These are phyloP conservation scores for Aspergillus phoenicis DNA, from an alignment of 2,329 filamentous ascomycete species.

Conservation along the genomic window DNA sequence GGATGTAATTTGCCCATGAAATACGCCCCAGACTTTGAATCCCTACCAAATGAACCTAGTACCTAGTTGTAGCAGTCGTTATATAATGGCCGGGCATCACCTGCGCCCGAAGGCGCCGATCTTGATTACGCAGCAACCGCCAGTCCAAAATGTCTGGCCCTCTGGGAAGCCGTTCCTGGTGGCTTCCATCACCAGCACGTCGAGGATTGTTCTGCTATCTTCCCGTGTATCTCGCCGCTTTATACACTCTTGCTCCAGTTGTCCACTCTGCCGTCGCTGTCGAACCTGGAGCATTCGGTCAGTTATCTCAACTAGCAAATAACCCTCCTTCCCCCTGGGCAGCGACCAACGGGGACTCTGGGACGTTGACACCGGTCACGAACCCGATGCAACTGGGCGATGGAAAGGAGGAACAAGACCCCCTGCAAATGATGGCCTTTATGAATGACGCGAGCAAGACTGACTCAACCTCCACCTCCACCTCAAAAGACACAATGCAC, in stretches of 20 bases:
- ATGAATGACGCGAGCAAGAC: neutral
- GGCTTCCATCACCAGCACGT: neutral
- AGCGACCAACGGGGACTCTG: neutral
- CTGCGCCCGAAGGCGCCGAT: neutral
- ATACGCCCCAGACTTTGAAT: too few species aligned
- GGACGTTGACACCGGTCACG: slow-evolving; percentile 1
- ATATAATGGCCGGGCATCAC: neutral
- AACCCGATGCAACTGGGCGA: neutral
- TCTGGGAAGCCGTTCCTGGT: neutral
- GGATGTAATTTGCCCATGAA: too few species aligned
- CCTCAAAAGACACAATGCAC: neutral
- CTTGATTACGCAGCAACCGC: neutral
- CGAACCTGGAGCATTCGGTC: neutral
- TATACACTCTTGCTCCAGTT: neutral
- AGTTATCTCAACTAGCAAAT: neutral
- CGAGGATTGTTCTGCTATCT: neutral
- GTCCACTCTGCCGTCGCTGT: neutral
- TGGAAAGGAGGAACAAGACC: neutral
- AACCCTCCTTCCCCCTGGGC: neutral
- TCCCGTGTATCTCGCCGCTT: neutral
- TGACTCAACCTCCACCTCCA: neutral
- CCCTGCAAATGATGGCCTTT: neutral
- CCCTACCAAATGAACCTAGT: too few species aligned
- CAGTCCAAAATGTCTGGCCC: neutral
- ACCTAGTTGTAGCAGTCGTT: neutral